Percentiles rank a stretch among this genome's conserved stretches.
Conservation (phyloP, 106 monocot genomes). For the Dendrobium officinale region DNA sequence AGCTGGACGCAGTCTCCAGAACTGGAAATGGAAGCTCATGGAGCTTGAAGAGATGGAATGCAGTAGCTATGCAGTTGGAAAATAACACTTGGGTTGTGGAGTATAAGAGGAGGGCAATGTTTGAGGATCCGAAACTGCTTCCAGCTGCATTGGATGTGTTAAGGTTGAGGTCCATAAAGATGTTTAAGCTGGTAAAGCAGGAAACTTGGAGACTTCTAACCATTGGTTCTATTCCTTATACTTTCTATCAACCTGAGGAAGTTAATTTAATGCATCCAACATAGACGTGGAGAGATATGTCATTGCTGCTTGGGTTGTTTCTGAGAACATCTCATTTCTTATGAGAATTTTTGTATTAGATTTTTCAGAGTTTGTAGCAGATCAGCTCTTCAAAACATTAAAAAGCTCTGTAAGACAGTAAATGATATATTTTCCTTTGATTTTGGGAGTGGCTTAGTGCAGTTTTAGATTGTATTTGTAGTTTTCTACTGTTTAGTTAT, state of each 20-base stretch:
- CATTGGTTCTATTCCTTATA: background rate
- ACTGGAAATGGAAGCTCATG: constrained; percentile 46
- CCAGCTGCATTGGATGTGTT: background rate
- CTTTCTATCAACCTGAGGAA: background rate
- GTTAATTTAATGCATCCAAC: background rate
- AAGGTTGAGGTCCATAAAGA: background rate
- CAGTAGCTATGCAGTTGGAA: constrained; percentile 32
- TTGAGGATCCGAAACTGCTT: constrained; percentile 14
- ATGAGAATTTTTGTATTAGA: background rate
- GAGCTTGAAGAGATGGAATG: constrained; percentile 26
- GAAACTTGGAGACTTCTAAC: background rate
- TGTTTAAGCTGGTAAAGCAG: background rate
- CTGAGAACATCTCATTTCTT: background rate
- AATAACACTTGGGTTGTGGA: constrained; percentile 62
- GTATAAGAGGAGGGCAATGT: constrained; percentile 30
- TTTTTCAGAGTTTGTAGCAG: background rate
- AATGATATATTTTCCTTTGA: background rate
- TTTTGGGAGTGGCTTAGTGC: background rate
- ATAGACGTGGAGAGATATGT: background rate
- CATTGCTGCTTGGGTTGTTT: background rate
- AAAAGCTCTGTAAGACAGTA: background rate
- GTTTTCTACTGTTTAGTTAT: background rate
- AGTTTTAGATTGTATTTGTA: background rate
- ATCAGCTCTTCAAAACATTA: background rate
- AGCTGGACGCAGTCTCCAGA: constrained; percentile 20